A percentile compares a stretch with the other conserved stretches of the same genome.
Evolutionary conservation across 2,329 filamentous ascomycete genomes (phyloP).

Genomic region (Fusarium drepaniforme): DNA sequence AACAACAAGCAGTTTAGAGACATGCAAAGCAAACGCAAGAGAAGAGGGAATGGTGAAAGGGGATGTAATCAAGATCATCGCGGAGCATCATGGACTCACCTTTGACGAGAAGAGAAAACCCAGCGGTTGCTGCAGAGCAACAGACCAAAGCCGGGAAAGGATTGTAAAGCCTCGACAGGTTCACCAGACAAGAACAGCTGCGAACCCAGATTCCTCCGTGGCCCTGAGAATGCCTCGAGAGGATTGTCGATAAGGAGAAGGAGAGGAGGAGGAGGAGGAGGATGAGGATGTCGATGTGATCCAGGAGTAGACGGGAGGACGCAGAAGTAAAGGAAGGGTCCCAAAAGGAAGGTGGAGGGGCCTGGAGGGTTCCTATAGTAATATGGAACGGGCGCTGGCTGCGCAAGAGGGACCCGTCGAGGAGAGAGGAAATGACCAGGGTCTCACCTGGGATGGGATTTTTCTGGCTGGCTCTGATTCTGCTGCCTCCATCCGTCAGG

Average conservation of each 20-base stretch:
- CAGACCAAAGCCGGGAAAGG: conserved; percentile 21
- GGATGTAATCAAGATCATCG: conserved; percentile 22
- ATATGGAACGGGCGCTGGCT: conserved; percentile 29
- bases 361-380: conserved; percentile 42
- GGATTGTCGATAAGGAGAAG: conserved; percentile 32
- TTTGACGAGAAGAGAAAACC: conserved; percentile 26
- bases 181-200: conserved; percentile 28
- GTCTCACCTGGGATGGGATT: conserved; percentile 32
- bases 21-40: conserved; percentile 1
- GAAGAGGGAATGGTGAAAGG: conserved; percentile 1
- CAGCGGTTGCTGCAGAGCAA: conserved; percentile 31
- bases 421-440: conserved; percentile 24
- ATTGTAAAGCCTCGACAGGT: conserved; percentile 23
- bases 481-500: conserved; percentile 1
- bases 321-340: conserved; percentile 37
- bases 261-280: conserved; percentile 14
- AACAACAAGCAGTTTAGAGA: conserved; percentile 5
- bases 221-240: conserved; percentile 32
- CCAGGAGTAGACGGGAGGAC: conserved; percentile 23
- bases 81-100: conserved; percentile 38
- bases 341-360: conserved; percentile 39
- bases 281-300: conserved; percentile 4
- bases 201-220: conserved; percentile 38
- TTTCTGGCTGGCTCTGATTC: conserved; percentile 31
- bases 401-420: conserved; percentile 23